Evolutionary conservation across 371 early-diverging fungal genomes (phyloP), one percentile per base, ranked within the genome.

Genomic region (Mortierella sp.): DNA sequence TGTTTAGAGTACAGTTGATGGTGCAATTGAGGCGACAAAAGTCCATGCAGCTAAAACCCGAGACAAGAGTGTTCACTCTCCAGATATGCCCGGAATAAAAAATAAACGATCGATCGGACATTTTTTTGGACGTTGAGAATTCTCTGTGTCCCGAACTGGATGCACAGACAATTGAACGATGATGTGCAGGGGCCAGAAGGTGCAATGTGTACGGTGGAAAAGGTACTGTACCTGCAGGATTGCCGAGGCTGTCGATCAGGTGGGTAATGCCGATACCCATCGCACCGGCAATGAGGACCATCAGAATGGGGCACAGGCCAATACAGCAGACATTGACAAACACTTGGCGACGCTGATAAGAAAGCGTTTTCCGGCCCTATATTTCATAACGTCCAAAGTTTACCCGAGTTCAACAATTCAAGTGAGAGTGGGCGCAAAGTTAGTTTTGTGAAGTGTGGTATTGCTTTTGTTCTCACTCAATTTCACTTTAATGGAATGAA

Each of bases 271-370:
- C 78, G 82, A 90, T 84, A 80, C 88, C 90, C 72, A 92, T 71
- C 29, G 90, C 82, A 27, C 89, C 90, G 21, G 89, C 83, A 60
- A 93, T 90, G 4, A 90, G 88, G 38, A 93, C 91, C 93, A 93
- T 93, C 38, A 93, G 72, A 38, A 93, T 84, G 0, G 93, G 93
- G 75, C 93, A 93, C 49, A 89, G 74, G 70, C 87, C 88, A 71
- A 95, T 92, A 81, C 95, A 96, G 89, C 94, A 95, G 16, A 95
- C 78, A 81, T 96, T 95, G 60, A 92, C 91, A 81, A 93, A 93
- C 80, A 88, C 88, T 79, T 96, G 95, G 11, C 96, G 91, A 75
- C 92, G 90, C 76, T 96, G 96, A 81, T 90, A 96, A 4, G 90
- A 83, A 16, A 93, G 49, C 2, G 95, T 92, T 88, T 93, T 95